Conservation (phyloP, 75 land plant species). For the Sequoia sempervirens region DNA sequence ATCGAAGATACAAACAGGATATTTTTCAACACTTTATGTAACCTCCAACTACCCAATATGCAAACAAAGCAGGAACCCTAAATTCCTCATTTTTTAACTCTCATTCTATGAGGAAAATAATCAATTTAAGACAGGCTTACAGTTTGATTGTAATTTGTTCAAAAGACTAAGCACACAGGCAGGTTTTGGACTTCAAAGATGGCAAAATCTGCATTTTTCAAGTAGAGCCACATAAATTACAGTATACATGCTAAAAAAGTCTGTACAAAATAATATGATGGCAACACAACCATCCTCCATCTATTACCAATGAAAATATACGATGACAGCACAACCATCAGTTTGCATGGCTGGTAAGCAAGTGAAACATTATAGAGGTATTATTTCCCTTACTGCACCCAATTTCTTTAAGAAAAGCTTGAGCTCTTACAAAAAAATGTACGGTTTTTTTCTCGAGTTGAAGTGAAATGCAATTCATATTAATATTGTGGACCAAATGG, state of each 20-base stretch:
- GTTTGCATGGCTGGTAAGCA: not conserved
- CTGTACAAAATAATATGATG: not conserved
- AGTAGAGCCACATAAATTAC: not conserved
- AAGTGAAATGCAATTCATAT: no score
- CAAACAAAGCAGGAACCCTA: not conserved
- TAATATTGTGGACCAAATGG: not conserved
- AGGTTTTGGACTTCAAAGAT: not conserved
- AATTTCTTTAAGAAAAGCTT: no score
- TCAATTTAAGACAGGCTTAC: not conserved
- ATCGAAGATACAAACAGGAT: not conserved
- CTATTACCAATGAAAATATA: not conserved
- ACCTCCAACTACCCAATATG: not conserved
- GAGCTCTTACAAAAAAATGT: not conserved
- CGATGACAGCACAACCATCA: not conserved
- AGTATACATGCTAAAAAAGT: not conserved
- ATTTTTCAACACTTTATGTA: not conserved
- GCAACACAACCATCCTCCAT: not conserved
- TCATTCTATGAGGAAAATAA: not conserved
- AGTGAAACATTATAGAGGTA: no score
- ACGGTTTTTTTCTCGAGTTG: not conserved
- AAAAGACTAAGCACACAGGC: not conserved
- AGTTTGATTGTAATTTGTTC: not conserved
- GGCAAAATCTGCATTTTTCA: not conserved
- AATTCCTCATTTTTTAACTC: not conserved
- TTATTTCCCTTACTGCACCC: not conserved